A percentile compares a stretch with the other conserved stretches of the same genome.
phyloP scores from a whole-genome alignment of 495 filamentous ascomycete genomes.

The Parmelia sp. region DNA sequence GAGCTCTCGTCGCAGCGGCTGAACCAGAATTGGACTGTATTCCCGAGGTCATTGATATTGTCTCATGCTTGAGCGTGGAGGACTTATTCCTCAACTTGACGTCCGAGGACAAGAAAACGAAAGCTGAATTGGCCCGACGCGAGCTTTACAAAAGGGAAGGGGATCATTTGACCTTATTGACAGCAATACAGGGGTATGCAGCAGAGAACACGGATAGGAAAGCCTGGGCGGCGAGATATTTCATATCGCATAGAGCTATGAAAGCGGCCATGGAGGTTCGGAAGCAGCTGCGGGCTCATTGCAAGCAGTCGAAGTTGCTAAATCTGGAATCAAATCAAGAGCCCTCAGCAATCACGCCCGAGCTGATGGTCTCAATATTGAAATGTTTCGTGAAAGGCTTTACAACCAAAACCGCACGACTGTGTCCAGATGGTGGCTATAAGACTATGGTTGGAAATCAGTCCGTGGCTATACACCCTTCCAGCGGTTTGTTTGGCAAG shows the following conservation, averaged over 20 bases:
- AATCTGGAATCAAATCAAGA: conserved; percentile 13
- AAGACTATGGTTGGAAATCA: conserved; percentile 78
- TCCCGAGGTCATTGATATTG: conserved; percentile 82
- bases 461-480: conserved; percentile 81
- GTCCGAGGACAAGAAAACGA: conserved; percentile 75
- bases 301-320: conserved; percentile 40
- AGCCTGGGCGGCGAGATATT: conserved; percentile 69
- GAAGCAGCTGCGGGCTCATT: conserved; percentile 73
- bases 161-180: conserved; percentile 81
- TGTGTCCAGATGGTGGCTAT: conserved; percentile 81
- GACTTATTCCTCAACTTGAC: conserved; percentile 77
- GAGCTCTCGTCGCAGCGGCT: conserved; percentile 75
- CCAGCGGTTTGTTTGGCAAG: conserved; percentile 74
- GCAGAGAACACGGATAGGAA: conserved; percentile 66
- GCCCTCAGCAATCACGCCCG: conserved; percentile 31
- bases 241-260: conserved; percentile 80
- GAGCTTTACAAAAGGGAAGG: conserved; percentile 77
- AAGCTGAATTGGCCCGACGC: conserved; percentile 62
- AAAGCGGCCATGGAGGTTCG: conserved; percentile 74
- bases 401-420: conserved; percentile 69
- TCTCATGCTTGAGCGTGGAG: conserved; percentile 80
- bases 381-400: conserved; percentile 81
- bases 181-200: conserved; percentile 74
- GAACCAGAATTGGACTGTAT: conserved; percentile 63
- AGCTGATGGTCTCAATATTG: conserved; percentile 53